Evolutionary conservation across 106 monocot species (phyloP), one percentile per base, ranked within the genome.

Genomic region (Dendrobium catenatum): DNA sequence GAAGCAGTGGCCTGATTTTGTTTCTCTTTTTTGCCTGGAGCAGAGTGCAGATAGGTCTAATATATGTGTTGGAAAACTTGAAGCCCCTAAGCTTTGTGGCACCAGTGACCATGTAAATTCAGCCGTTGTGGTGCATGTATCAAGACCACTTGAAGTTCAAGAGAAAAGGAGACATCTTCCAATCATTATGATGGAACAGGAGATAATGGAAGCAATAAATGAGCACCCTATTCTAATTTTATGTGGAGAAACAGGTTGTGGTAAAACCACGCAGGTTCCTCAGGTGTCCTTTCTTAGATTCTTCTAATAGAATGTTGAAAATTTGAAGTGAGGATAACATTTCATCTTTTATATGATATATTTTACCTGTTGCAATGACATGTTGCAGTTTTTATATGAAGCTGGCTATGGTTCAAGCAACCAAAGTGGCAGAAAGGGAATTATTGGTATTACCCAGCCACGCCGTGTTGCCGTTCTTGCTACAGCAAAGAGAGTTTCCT

Each of bases 251-350:
- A 99, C 99, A 72, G 99, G 95, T 68, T 99, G 95, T 81, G 95
- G 99, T 55, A 99, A 99, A 84, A 99, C 99, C 42, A 99, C 95
- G 72, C 99, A 95, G 79, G 99, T 99, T 84, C 99, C 99, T 55
- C 95, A 99, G 95, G 98, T 98, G 22, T 75, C 76, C 59, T 78
- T 33, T 41, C 70, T 4, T 41, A 31, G 24, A 33, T 40, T 37
- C 4, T 81, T 9, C 9, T 81, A 18, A 42, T 4, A 24, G 3
- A 40, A 0, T 79, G 9, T 26, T 64, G 9, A 42, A 58, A 42
- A 19, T 20, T 74, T 4, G 4, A 70, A 4, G 24, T 70, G 33
- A 33, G 13, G 37, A 37, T 15, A 33, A 15, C 15, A 33, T 11
- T 13, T 70, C 15, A 37, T 70, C 11, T 70, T 70, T 15, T 70